Evolutionary conservation across 2,329 filamentous ascomycete genomes (phyloP), one percentile per base, ranked within the genome.

Genomic region (Fusarium papillatum): DNA sequence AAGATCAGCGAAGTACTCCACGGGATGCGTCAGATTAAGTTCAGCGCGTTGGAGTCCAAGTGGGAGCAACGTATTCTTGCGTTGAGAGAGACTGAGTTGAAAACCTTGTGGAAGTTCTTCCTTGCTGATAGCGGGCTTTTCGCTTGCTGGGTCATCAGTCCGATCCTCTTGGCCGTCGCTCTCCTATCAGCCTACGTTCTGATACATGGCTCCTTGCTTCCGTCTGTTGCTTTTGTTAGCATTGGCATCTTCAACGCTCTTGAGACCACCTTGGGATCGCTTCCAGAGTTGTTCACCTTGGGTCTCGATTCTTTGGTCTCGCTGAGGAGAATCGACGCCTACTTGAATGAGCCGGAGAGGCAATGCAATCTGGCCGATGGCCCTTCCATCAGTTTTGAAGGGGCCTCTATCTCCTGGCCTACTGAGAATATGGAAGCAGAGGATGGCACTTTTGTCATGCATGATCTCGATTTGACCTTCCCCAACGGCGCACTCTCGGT

Each of bases 1-100:
- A 89, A 95, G 16, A 89, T 96, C 31, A 94, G 93, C 2, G 94
- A 96, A 81, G 93, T 93, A 0, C 85, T 96, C 2, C 90, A 93
- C 74, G 94, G 94, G 7, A 95, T 96, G 69, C 90, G 94, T 1
- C 94, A 96, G 81, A 95, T 96, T 84, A 96, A 96, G 79, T 95
- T 96, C 77, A 93, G 93, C 0, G 94, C 94, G 1, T 83, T 95
- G 1, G 94, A 96, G 82, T 84, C 86, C 16, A 90, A 94, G 76
- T 96, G 94, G 94, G 90, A 95, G 80, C 86, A 87, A 17, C 93
- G 92, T 71, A 93, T 96, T 26, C 74, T 80, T 82, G 88, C 72
- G 82, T 87, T 68, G 89, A 87, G 94, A 79, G 88, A 92, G 50
- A 89, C 88, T 46, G 94, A 96, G 81, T 87, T 96, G 11, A 82